Evolutionary conservation across 83 land plant genomes (phyloP).

Genomic region (Picea abies): DNA sequence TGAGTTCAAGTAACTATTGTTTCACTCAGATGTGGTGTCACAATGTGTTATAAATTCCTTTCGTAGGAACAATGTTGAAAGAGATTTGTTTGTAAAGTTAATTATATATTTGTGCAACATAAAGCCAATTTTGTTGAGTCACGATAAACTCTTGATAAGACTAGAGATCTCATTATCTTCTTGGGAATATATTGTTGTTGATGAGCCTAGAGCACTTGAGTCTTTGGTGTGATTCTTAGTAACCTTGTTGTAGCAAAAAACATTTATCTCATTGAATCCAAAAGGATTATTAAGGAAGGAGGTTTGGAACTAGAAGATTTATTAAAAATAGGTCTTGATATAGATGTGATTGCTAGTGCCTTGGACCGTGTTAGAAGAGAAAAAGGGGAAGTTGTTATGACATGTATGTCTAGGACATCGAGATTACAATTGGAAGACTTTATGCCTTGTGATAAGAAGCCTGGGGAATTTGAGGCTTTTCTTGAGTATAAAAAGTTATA

Average conservation of each 20-base stretch:
- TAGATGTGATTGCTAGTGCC: slow-evolving; percentile 51
- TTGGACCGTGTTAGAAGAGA: slow-evolving; percentile 52
- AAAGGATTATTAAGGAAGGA: slow-evolving; percentile 52
- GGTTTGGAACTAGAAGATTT: neutral
- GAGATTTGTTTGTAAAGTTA: slow-evolving; percentile 67
- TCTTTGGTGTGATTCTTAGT: slow-evolving; percentile 71
- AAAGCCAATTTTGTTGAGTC: slow-evolving; percentile 38
- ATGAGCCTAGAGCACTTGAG: slow-evolving; percentile 91
- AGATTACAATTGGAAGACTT: slow-evolving; percentile 69
- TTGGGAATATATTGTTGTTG: slow-evolving; percentile 73
- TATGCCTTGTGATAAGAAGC: slow-evolving; percentile 19
- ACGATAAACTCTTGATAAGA: slow-evolving; percentile 60
- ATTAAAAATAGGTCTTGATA: slow-evolving; percentile 50
- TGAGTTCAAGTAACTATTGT: slow-evolving; percentile 72
- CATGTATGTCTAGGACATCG: slow-evolving; percentile 49
- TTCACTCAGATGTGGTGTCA: slow-evolving; percentile 70
- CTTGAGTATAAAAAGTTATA: no score
- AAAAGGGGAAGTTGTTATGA: slow-evolving; percentile 60
- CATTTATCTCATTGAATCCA: slow-evolving; percentile 46
- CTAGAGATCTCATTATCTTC: slow-evolving; percentile 65
- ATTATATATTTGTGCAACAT: slow-evolving; percentile 55
- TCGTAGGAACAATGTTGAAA: slow-evolving; percentile 75
- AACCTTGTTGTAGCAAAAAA: slow-evolving; percentile 51
- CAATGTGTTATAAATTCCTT: slow-evolving; percentile 77
- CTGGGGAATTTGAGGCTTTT: no score